Evolutionary conservation across 2,329 filamentous ascomycete species (phyloP), one percentile per base, ranked within the genome.

Genomic region (Hypocreales sp.): DNA sequence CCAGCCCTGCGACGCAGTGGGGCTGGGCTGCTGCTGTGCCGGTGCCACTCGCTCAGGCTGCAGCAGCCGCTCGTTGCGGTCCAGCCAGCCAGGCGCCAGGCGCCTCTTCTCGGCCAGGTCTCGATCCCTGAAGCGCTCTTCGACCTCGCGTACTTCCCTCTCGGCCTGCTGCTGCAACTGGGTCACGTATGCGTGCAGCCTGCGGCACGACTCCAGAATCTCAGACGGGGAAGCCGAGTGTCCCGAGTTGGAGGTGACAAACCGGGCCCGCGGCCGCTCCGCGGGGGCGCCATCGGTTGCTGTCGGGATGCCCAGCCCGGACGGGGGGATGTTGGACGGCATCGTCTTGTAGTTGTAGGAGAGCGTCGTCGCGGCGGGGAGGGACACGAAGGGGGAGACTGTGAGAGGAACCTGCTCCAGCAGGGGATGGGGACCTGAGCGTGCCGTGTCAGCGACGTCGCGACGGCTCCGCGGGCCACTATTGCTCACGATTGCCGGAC

Each of bases 261-360:
- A 94, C 37, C 66, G 67, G 17, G 63, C 64, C 39, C 70, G 77
- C n/a, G 54, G 36, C 43, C 53, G 35, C 11, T 28, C 26, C 4
- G 24, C n/a, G 34, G 47, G 34, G 34, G 48, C 31, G 39, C 43
- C 31, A 45, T 53, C 38, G 43, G 52, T 45, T 13, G 53, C 47
- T 10, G 50, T 50, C 13, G 48, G 41, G 15, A 56, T 45, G 30
- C 48, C 49, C 14, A 53, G 34, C 15, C 44, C 38, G 2, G 53
- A 51, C 4, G 51, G 44, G 3, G 90, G 87, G 0, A 95, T 70
- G 3, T 83, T 79, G 1, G 83, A 87, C 0, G 87, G 82, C 46
- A 95, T 77, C 8, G 74, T 68, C 48, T 86, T 87, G 67, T 94
- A 95, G 40, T 83, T 92, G 60, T 95, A 95, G 15, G 90, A 87